These are phyloP conservation scores for Kwoniella mangroviensis DNA, from an alignment of 768 basidiomycete species.

Conservation along the genomic window DNA sequence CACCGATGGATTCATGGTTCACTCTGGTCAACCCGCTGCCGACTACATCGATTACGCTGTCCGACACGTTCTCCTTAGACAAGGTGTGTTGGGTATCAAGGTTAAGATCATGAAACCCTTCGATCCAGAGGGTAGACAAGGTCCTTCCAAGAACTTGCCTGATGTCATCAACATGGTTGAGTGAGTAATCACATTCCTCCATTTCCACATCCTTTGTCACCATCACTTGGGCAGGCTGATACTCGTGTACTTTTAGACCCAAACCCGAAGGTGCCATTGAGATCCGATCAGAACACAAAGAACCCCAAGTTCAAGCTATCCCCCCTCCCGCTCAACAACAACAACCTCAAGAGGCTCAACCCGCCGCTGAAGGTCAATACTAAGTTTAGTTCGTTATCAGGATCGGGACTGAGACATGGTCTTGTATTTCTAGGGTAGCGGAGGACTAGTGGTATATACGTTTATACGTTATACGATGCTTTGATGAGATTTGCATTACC, in stretches of 20 bases:
- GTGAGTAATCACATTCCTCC: constrained; percentile 59
- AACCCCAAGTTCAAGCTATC: constrained; percentile 58
- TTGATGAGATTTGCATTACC: constrained; percentile 3
- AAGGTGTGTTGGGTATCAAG: constrained; percentile 99
- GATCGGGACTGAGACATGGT: not conserved
- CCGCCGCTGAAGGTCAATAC: constrained; percentile 26
- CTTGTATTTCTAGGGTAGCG: not conserved
- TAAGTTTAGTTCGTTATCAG: constrained; percentile 6
- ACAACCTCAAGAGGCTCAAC: constrained; percentile 32
- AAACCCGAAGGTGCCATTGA: constrained; percentile 87
- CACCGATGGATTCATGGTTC: constrained; percentile 89
- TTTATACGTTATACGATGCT: constrained; percentile 8
- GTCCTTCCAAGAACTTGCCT: constrained; percentile 91
- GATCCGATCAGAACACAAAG: constrained; percentile 86
- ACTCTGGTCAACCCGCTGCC: constrained; percentile 91
- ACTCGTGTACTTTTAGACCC: constrained; percentile 58
- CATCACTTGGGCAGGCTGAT: not conserved
- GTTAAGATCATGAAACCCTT: constrained; percentile 99
- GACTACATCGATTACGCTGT: constrained; percentile 98
- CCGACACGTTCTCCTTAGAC: constrained; percentile 94
- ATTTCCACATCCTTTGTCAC: not conserved
- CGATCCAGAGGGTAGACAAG: constrained; percentile 87
- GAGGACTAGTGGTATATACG: not conserved
- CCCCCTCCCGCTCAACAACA: constrained; percentile 22
- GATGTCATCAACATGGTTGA: constrained; percentile 90